Evolutionary conservation across 2,329 filamentous ascomycete species (phyloP).

Genomic region (Albophoma yamanashiensis): DNA sequence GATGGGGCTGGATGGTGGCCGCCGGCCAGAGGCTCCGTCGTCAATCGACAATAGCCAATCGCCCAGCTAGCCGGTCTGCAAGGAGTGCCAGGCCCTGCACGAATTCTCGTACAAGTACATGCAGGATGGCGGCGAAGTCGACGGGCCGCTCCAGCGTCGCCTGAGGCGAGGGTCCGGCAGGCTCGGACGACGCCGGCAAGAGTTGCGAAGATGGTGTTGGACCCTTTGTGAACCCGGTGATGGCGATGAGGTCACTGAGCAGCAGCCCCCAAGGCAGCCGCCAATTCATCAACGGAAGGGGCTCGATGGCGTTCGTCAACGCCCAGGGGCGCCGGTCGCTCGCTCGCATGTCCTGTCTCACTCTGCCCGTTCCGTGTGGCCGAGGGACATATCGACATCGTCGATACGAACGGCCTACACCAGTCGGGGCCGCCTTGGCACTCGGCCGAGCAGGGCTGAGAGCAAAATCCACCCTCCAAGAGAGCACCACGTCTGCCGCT

Average conservation of each 20-base stretch:
- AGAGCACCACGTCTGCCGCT: background rate
- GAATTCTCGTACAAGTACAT: no score
- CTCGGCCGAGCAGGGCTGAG: background rate
- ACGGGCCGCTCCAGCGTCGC: background rate
- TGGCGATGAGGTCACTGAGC: background rate
- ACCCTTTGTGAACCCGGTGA: background rate
- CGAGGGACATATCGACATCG: background rate
- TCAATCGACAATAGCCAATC: background rate
- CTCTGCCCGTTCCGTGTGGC: background rate
- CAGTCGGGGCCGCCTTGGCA: no score
- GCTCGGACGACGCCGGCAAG: background rate
- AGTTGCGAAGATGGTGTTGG: background rate
- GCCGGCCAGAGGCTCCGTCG: background rate
- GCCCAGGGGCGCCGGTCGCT: background rate
- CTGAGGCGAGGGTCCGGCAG: background rate
- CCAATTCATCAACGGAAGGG: background rate
- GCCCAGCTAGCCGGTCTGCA: background rate
- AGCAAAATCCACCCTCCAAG: background rate
- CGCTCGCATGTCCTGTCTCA: background rate
- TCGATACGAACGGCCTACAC: background rate
- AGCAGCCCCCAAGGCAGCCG: background rate
- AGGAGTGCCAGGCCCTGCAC: background rate
- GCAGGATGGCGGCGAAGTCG: background rate
- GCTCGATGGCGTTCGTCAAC: background rate
- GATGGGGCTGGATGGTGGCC: background rate